A percentile compares a stretch with the other conserved stretches of the same genome.
Conservation (phyloP, 345 rosid genomes). For the Hirschfeldia incana region DNA sequence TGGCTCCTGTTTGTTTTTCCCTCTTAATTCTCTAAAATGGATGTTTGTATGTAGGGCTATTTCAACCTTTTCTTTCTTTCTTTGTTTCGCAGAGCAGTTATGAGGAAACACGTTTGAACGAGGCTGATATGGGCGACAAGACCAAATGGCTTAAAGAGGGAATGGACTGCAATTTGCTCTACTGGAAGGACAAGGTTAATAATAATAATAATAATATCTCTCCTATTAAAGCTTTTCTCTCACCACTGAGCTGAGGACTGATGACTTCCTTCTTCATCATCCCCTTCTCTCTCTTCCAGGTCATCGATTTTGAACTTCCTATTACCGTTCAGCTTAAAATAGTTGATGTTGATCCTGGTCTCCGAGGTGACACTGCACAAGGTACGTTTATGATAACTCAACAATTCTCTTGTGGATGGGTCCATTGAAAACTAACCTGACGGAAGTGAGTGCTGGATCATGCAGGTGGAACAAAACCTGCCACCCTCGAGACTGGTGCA, state of each 20-base stretch:
- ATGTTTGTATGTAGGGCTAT: neutral
- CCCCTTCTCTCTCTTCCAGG: conserved; percentile 40
- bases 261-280: neutral
- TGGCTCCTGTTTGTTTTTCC: neutral
- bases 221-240: neutral
- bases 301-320: conserved; percentile 81
- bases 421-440: neutral
- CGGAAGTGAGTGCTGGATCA: neutral
- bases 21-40: neutral
- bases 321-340: conserved; percentile 63
- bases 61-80: neutral
- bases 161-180: conserved; percentile 74
- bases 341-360: conserved; percentile 79
- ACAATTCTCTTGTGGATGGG: neutral
- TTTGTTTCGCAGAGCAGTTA: conserved; percentile 47
- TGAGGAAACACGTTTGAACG: conserved; percentile 72
- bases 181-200: conserved; percentile 71
- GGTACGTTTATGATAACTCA: conserved; percentile 45
- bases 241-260: neutral
- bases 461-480: conserved; percentile 80
- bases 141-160: conserved; percentile 82
- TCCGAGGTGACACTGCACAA: conserved; percentile 80
- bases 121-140: conserved; percentile 60
- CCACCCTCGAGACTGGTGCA: conserved; percentile 77
- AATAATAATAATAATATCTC: conserved; percentile 4